Conservation (phyloP, 352 stramenopile genomes). For the Phytopythium oedochilum region DNA sequence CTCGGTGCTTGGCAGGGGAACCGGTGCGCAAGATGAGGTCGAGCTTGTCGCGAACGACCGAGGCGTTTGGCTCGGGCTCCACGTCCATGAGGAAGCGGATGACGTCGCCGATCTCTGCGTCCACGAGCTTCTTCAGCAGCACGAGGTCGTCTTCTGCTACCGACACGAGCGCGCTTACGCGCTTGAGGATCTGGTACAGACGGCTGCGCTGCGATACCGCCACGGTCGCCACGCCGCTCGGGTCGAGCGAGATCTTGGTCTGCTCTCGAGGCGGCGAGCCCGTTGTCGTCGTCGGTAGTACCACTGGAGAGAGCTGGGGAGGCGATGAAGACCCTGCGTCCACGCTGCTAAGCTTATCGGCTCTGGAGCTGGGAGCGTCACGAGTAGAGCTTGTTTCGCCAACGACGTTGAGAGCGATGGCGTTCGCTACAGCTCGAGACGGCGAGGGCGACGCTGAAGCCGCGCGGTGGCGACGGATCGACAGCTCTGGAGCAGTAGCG, state of each 20-base stretch:
- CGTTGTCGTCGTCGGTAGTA: background rate
- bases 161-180: conserved; percentile 32
- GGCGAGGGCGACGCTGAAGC: background rate
- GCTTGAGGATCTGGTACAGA: conserved; percentile 66
- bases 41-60: conserved; percentile 29
- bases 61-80: conserved; percentile 28
- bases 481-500: conserved; percentile 8
- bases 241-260: conserved; percentile 51
- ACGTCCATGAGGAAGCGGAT: conserved; percentile 54
- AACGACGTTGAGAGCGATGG: background rate
- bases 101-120: conserved; percentile 66
- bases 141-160: conserved; percentile 61
- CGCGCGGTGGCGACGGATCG: conserved; percentile 1
- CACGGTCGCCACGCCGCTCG: conserved; percentile 30
- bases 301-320: background rate
- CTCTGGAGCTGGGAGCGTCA: background rate
- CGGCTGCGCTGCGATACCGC: conserved; percentile 46
- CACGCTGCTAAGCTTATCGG: background rate
- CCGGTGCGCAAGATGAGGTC: conserved; percentile 35
- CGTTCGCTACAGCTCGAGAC: background rate
- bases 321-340: background rate
- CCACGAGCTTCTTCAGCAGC: conserved; percentile 66
- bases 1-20: conserved; percentile 50
- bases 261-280: conserved; percentile 28
- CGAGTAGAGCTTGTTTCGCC: background rate